Conservation (phyloP, 148 eudicot genomes). For the Cornus controversa region DNA sequence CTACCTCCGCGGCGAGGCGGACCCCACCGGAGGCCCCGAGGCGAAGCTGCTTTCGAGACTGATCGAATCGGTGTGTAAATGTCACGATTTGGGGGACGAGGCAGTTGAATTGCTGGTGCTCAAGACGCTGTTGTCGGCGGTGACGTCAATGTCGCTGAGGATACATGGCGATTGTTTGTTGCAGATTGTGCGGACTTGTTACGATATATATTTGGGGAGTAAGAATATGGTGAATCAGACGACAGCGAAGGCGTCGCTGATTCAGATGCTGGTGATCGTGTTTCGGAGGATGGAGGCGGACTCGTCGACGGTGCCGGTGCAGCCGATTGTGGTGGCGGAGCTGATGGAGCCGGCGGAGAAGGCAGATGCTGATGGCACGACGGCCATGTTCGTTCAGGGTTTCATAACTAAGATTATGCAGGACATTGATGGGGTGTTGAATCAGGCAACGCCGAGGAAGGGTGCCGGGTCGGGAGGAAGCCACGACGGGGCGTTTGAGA, state of each 20-base stretch:
- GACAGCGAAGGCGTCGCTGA: constrained; percentile 88
- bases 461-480: constrained; percentile 33
- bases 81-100: constrained; percentile 62
- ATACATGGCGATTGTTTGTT: constrained; percentile 89
- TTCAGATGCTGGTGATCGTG: constrained; percentile 92
- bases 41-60: constrained; percentile 49
- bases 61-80: constrained; percentile 69
- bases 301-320: constrained; percentile 77
- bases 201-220: constrained; percentile 80
- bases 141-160: constrained; percentile 64
- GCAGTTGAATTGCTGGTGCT: constrained; percentile 62
- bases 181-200: constrained; percentile 76
- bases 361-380: constrained; percentile 54
- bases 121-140: constrained; percentile 70
- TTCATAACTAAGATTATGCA: constrained; percentile 80
- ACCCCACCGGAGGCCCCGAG: constrained; percentile 52
- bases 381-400: constrained; percentile 84
- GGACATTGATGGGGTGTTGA: constrained; percentile 82
- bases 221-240: constrained; percentile 91
- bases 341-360: constrained; percentile 89
- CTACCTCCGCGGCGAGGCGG: constrained; percentile 74
- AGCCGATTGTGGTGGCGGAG: constrained; percentile 97
- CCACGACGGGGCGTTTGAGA: constrained; percentile 94
- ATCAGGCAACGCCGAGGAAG: constrained; percentile 31
- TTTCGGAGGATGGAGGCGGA: constrained; percentile 97